Evolutionary conservation across 1,139 yeast genomes (phyloP).

Genomic region (Hansenula sp.): DNA sequence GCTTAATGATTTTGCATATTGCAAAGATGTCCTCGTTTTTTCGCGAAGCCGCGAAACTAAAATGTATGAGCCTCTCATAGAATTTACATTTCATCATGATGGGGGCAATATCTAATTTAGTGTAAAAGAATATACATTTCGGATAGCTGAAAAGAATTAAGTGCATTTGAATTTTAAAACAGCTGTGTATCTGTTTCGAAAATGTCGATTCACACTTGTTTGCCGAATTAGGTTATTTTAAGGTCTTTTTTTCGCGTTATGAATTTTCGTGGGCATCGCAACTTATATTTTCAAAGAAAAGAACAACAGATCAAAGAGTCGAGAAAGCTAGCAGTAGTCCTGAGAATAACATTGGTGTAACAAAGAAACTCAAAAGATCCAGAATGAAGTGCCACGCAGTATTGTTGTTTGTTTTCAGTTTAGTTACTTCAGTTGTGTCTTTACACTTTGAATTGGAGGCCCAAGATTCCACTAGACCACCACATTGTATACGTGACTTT

Average conservation of each 20-base stretch:
- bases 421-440: slow-evolving; percentile 10
- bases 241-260: slow-evolving; percentile 1
- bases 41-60: too few species aligned
- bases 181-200: too few species aligned
- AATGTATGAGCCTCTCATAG: too few species aligned
- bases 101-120: too few species aligned
- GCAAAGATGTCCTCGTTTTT: too few species aligned
- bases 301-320: slow-evolving; percentile 6
- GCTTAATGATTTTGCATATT: too few species aligned
- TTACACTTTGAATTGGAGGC: slow-evolving; percentile 35
- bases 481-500: slow-evolving; percentile 85
- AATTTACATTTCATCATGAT: too few species aligned
- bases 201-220: not conserved
- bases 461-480: slow-evolving; percentile 34
- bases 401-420: slow-evolving; percentile 11
- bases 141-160: too few species aligned
- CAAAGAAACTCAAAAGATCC: not conserved
- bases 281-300: slow-evolving; percentile 5
- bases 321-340: not conserved
- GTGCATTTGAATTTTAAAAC: too few species aligned
- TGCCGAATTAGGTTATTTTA: too few species aligned
- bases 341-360: too few species aligned
- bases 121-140: too few species aligned
- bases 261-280: slow-evolving; percentile 1
- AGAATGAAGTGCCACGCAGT: slow-evolving; percentile 12